phyloP scores from a whole-genome alignment of 2,329 filamentous ascomycete species.

The Penicillium rolfsii region DNA sequence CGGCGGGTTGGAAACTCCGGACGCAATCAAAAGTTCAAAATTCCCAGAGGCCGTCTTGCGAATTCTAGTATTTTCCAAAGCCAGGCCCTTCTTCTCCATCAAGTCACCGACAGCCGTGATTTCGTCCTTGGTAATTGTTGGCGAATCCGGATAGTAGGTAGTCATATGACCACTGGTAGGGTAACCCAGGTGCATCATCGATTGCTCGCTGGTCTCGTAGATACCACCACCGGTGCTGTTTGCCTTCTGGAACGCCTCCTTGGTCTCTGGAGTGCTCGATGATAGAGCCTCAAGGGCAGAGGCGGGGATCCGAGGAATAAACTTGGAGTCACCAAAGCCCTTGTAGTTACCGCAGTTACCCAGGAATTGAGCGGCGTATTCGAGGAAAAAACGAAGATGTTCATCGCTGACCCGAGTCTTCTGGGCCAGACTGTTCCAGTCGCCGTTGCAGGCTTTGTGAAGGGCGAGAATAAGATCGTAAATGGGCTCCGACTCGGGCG shows the following conservation, averaged over 20 bases:
- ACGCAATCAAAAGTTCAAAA: slow-evolving; percentile 76
- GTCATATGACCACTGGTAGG: slow-evolving; percentile 75
- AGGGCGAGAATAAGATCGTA: slow-evolving; percentile 79
- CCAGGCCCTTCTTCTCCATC: slow-evolving; percentile 70
- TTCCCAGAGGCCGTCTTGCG: slow-evolving; percentile 66
- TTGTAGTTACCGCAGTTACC: slow-evolving; percentile 86
- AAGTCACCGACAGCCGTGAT: slow-evolving; percentile 73
- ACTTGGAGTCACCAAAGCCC: slow-evolving; percentile 83
- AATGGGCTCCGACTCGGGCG: slow-evolving; percentile 78
- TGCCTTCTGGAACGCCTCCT: slow-evolving; percentile 68
- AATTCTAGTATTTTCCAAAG: slow-evolving; percentile 75
- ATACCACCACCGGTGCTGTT: slow-evolving; percentile 63
- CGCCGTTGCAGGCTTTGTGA: slow-evolving; percentile 66
- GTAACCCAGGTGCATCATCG: slow-evolving; percentile 75
- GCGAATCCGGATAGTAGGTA: slow-evolving; percentile 78
- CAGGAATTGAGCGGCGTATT: slow-evolving; percentile 78
- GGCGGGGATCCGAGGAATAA: slow-evolving; percentile 71
- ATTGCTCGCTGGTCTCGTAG: slow-evolving; percentile 67
- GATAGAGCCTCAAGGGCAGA: slow-evolving; percentile 68
- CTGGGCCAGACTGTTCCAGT: slow-evolving; percentile 70
- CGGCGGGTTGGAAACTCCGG: slow-evolving; percentile 64
- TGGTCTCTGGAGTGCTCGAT: slow-evolving; percentile 60
- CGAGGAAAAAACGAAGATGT: slow-evolving; percentile 69
- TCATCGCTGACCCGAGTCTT: slow-evolving; percentile 67
- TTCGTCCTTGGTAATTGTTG: slow-evolving; percentile 72